Evolutionary conservation across 495 filamentous ascomycete species (phyloP).

Genomic region (Achaetomiella virescens): DNA sequence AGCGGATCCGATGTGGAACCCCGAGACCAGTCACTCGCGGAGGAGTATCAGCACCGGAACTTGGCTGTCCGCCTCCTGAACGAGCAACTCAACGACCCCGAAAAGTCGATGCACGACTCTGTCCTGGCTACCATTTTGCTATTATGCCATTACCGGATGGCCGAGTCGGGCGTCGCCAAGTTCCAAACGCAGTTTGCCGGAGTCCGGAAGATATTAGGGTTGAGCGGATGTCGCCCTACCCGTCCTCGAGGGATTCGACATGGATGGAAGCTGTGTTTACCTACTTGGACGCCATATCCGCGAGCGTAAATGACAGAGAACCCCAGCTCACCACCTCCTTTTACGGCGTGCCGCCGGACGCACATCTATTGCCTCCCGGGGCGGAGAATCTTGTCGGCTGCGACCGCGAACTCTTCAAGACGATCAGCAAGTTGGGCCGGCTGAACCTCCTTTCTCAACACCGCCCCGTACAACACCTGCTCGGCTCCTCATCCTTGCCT

Average conservation of each 20-base stretch:
- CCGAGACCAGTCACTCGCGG: conserved; percentile 51
- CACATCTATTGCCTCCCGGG: conserved; percentile 52
- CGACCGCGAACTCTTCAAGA: conserved; percentile 72
- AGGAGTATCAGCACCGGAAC: conserved; percentile 76
- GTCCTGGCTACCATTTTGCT: conserved; percentile 83
- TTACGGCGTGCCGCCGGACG: conserved; percentile 60
- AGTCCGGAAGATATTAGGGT: conserved; percentile 82
- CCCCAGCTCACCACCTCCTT: conserved; percentile 68
- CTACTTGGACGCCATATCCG: conserved; percentile 92
- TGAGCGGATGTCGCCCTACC: conserved; percentile 59
- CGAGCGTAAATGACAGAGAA: conserved; percentile 86
- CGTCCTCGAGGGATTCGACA: conserved; percentile 59
- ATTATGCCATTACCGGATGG: conserved; percentile 87
- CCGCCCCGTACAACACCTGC: conserved; percentile 44
- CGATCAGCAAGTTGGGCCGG: conserved; percentile 70
- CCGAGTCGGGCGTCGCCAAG: conserved; percentile 83
- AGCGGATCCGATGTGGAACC: conserved; percentile 33
- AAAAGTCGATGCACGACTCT: conserved; percentile 72
- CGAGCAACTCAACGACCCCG: conserved; percentile 67
- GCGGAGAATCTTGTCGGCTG: conserved; percentile 81
- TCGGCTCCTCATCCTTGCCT: conserved; percentile 24
- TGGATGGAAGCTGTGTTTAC: conserved; percentile 98
- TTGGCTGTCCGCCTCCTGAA: conserved; percentile 79
- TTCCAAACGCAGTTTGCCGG: conserved; percentile 93
- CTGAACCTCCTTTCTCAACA: conserved; percentile 86